Conservation (phyloP, 495 filamentous ascomycete genomes). For the Podospora appendiculata region DNA sequence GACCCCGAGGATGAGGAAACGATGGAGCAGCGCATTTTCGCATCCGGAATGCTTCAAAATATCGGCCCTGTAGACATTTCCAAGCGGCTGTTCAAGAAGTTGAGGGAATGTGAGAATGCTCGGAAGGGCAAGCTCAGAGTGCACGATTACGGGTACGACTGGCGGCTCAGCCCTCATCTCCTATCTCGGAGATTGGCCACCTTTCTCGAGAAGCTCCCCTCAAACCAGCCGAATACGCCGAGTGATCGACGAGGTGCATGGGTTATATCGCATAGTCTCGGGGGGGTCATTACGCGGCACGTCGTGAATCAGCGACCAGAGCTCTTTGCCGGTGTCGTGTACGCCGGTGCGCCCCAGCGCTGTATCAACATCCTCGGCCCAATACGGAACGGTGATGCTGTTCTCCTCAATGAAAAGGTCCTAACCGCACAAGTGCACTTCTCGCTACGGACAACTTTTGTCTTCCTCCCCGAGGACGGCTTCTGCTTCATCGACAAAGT, state of each 20-base stretch:
- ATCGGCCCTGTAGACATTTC: constrained; percentile 92
- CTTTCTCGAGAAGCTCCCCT: constrained; percentile 68
- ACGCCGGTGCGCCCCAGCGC: constrained; percentile 74
- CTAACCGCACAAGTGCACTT: constrained; percentile 94
- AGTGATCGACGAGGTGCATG: constrained; percentile 56
- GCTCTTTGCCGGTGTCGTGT: constrained; percentile 80
- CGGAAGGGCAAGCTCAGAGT: constrained; percentile 64
- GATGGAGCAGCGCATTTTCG: constrained; percentile 72
- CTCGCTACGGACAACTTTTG: constrained; percentile 77
- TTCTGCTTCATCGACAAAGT: constrained; percentile 80
- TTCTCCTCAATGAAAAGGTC: constrained; percentile 81
- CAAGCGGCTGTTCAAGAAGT: constrained; percentile 66
- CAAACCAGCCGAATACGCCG: constrained; percentile 50
- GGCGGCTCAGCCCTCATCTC: constrained; percentile 79
- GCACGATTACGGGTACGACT: constrained; percentile 92
- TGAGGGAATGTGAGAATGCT: constrained; percentile 66
- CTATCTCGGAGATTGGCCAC: constrained; percentile 59
- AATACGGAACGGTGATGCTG: constrained; percentile 82
- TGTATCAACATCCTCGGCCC: constrained; percentile 91
- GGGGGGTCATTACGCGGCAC: constrained; percentile 83
- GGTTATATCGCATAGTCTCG: constrained; percentile 84
- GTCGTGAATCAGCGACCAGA: constrained; percentile 83
- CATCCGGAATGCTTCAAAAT: constrained; percentile 79
- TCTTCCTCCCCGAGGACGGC: constrained; percentile 80
- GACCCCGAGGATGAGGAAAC: constrained; percentile 76